phyloP scores from a whole-genome alignment of 306 rosid genomes.

The Quercus glauca region DNA sequence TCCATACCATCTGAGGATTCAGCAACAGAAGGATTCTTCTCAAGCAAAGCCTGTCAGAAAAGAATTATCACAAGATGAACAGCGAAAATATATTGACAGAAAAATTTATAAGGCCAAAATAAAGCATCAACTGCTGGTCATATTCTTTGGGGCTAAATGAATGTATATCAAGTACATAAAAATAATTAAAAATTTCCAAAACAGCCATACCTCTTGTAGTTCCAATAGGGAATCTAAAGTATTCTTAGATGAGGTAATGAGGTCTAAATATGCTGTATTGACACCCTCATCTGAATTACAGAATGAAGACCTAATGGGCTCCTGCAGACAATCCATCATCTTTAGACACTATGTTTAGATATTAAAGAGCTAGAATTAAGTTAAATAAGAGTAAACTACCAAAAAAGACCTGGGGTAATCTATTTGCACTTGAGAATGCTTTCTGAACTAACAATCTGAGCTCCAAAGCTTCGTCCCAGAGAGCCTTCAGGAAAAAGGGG shows the following conservation, averaged over 20 bases:
- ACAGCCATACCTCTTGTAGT: constrained; percentile 64
- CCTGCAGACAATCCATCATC: constrained; percentile 49
- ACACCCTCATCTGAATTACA: constrained; percentile 59
- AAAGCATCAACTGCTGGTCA: neutral
- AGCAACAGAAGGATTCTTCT: constrained; percentile 55
- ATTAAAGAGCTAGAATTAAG: constrained; percentile 7
- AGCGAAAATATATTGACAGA: neutral
- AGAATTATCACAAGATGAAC: constrained; percentile 3
- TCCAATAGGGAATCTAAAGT: constrained; percentile 74
- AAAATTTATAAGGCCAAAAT: neutral
- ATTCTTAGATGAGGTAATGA: constrained; percentile 63
- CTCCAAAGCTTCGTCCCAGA: constrained; percentile 93
- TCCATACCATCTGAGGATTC: constrained; percentile 54
- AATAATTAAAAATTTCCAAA: neutral
- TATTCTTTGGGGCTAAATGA: neutral
- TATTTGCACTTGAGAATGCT: constrained; percentile 73
- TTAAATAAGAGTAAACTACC: constrained; percentile 7
- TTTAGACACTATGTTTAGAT: constrained; percentile 12
- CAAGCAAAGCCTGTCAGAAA: constrained; percentile 66
- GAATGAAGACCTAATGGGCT: constrained; percentile 56
- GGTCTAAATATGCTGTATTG: constrained; percentile 54
- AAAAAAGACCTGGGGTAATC: constrained; percentile 76
- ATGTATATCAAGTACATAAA: neutral
- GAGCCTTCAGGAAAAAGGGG: constrained; percentile 41
- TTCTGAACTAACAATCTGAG: constrained; percentile 82